These are phyloP conservation scores for Purpureocillium lavendulum DNA, from an alignment of 2,329 filamentous ascomycete species.

Conservation along the genomic window DNA sequence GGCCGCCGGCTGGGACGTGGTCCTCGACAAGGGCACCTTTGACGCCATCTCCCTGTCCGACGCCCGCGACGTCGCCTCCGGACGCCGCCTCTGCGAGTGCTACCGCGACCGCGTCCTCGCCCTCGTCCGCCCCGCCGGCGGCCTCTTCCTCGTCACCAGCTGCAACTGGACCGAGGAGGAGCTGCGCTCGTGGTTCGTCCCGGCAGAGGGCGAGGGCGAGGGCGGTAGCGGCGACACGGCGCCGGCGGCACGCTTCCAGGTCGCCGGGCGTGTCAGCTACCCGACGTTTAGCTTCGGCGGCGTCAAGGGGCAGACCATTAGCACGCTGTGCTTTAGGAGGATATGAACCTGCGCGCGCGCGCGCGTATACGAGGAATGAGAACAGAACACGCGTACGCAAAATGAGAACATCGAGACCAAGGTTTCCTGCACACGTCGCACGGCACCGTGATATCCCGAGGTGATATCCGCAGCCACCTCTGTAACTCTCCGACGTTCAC, in stretches of 20 bases:
- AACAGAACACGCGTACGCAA: not conserved
- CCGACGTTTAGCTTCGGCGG: conserved; percentile 85
- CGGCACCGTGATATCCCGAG: too few relatives aligned
- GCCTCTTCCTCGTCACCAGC: conserved; percentile 79
- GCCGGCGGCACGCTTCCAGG: conserved; percentile 36
- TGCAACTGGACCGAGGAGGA: conserved; percentile 98
- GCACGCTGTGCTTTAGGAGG: conserved; percentile 70
- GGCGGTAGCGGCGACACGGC: too few relatives aligned
- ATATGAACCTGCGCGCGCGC: conserved; percentile 6
- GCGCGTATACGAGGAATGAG: not conserved
- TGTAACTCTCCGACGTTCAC: too few relatives aligned
- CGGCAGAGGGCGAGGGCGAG: not conserved
- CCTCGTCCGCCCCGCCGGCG: conserved; percentile 62
- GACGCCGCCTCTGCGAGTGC: conserved; percentile 59
- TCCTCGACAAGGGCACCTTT: conserved; percentile 97
- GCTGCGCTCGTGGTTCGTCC: conserved; percentile 68
- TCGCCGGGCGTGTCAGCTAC: conserved; percentile 67
- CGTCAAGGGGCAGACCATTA: conserved; percentile 79
- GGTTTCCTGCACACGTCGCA: not conserved
- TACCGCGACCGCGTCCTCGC: conserved; percentile 63
- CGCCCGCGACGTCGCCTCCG: conserved; percentile 38
- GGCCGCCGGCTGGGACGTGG: conserved; percentile 67
- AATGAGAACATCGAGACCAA: not conserved
- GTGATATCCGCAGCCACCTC: too few relatives aligned
- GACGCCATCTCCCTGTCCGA: conserved; percentile 79